Evolutionary conservation across 2,329 filamentous ascomycete genomes (phyloP).

Genomic region (Rhytidhysteron rufulum): DNA sequence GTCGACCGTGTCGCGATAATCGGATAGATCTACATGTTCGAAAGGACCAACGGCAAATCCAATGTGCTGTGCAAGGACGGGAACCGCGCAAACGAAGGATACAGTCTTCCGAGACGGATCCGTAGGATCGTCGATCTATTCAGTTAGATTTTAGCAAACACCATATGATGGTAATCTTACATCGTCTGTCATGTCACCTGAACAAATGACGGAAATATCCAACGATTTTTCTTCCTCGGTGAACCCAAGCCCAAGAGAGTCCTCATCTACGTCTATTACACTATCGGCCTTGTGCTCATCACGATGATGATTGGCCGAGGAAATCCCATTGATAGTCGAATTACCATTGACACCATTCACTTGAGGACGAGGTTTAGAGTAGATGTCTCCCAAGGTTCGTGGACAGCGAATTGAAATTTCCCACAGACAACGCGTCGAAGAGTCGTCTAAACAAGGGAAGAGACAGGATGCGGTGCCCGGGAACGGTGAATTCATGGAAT

Average conservation of each 20-base stretch:
- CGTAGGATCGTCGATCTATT: constrained; percentile 61
- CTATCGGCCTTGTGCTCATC: constrained; percentile 27
- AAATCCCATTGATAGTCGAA: constrained; percentile 7
- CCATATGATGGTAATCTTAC: constrained; percentile 30
- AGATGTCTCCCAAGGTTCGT: constrained; percentile 75
- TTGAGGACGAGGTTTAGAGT: constrained; percentile 38
- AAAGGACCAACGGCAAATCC: constrained; percentile 94
- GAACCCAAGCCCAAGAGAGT: constrained; percentile 43
- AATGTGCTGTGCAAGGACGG: constrained; percentile 81
- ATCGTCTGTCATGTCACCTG: constrained; percentile 84
- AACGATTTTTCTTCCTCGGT: constrained; percentile 78
- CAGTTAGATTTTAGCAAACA: constrained; percentile 10
- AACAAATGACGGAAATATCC: constrained; percentile 87
- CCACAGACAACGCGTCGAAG: constrained; percentile 77
- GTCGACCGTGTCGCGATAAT: constrained; percentile 85
- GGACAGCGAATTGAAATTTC: constrained; percentile 84
- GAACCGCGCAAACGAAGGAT: constrained; percentile 68
- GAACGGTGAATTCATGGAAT: constrained; percentile 76
- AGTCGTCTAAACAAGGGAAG: constrained; percentile 91
- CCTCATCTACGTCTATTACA: constrained; percentile 29
- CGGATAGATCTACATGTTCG: constrained; percentile 83
- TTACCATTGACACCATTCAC: constrained; percentile 31
- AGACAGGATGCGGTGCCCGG: constrained; percentile 78
- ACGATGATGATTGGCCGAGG: constrained; percentile 12
- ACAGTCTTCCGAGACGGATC: constrained; percentile 84